phyloP scores from a whole-genome alignment of 2,329 filamentous ascomycete species.

The Fusarium nematophilum region DNA sequence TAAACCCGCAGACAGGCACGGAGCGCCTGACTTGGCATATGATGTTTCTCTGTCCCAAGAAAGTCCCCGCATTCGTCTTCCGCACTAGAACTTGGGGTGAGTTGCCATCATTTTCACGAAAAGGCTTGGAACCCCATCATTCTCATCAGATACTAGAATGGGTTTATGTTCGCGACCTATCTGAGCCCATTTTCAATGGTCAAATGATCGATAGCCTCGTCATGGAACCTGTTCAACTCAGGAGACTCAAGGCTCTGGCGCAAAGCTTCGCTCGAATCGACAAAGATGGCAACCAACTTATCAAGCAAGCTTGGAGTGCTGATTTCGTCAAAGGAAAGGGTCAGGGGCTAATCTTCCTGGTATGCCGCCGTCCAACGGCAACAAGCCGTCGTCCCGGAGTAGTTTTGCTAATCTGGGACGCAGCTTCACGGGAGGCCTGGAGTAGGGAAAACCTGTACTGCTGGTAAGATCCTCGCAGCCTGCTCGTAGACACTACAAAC shows the following conservation, averaged over 20 bases:
- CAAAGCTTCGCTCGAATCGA: slow-evolving; percentile 43
- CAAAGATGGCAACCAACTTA: slow-evolving; percentile 23
- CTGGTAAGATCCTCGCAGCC: slow-evolving; percentile 34
- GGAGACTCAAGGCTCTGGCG: not conserved
- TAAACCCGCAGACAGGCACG: too few species aligned
- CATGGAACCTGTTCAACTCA: slow-evolving; percentile 37
- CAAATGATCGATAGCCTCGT: slow-evolving; percentile 45
- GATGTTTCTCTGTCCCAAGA: not conserved
- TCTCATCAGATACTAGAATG: slow-evolving; percentile 20
- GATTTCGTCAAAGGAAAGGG: slow-evolving; percentile 43
- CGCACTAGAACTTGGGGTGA: slow-evolving; percentile 1
- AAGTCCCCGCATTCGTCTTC: not conserved
- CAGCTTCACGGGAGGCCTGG: slow-evolving; percentile 36
- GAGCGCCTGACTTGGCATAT: not conserved
- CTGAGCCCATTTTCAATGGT: slow-evolving; percentile 42
- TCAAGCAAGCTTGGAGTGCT: slow-evolving; percentile 25
- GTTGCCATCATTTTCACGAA: not conserved
- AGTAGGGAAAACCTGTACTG: slow-evolving; percentile 46
- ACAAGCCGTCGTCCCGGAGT: too few species aligned
- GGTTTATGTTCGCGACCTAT: slow-evolving; percentile 39
- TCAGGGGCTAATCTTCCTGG: slow-evolving; percentile 37
- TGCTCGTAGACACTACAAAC: too few species aligned
- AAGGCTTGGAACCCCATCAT: too few species aligned
- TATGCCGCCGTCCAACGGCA: not conserved
- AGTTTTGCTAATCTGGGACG: not conserved